Evolutionary conservation across 768 basidiomycete species (phyloP).

Genomic region (Clitopilus passeckerianus): DNA sequence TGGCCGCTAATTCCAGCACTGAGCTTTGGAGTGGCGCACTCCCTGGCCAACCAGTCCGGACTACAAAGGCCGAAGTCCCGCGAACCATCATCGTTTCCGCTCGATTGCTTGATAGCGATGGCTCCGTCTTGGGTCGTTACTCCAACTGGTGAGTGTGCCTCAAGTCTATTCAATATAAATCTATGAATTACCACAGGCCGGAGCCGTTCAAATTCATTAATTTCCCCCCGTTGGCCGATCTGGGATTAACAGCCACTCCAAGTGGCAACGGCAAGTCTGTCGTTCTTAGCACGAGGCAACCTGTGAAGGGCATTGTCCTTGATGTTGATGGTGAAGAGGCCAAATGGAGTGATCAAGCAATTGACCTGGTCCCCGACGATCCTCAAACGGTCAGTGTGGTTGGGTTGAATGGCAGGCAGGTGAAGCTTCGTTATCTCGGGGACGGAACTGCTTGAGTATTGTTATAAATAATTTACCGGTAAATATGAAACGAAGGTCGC

Average conservation of each 20-base stretch:
- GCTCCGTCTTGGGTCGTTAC: constrained; percentile 61
- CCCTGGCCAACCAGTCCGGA: constrained; percentile 71
- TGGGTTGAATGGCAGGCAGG: constrained; percentile 62
- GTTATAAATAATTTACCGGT: not conserved
- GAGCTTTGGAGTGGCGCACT: constrained; percentile 74
- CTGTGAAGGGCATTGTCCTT: constrained; percentile 86
- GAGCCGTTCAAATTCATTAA: constrained; percentile 91
- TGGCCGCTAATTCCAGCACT: constrained; percentile 74
- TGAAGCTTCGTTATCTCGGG: constrained; percentile 68
- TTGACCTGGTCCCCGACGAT: constrained; percentile 88
- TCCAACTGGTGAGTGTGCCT: constrained; percentile 59
- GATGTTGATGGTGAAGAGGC: constrained; percentile 71
- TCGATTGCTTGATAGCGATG: constrained; percentile 52
- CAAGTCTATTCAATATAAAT: constrained; percentile 6
- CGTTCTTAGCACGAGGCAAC: constrained; percentile 50
- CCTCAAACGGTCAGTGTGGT: constrained; percentile 60
- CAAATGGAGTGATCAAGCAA: constrained; percentile 84
- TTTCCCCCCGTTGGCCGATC: constrained; percentile 60
- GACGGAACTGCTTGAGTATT: constrained; percentile 58
- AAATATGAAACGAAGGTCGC: too few species aligned
- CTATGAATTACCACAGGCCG: constrained; percentile 51
- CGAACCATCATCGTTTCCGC: constrained; percentile 68
- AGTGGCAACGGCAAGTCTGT: constrained; percentile 54
- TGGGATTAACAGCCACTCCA: constrained; percentile 53
- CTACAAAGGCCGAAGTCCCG: constrained; percentile 57